A percentile compares a stretch with the other conserved stretches of the same genome.
phyloP scores from a whole-genome alignment of 345 rosid species.

The Gossypium ekmanianum region DNA sequence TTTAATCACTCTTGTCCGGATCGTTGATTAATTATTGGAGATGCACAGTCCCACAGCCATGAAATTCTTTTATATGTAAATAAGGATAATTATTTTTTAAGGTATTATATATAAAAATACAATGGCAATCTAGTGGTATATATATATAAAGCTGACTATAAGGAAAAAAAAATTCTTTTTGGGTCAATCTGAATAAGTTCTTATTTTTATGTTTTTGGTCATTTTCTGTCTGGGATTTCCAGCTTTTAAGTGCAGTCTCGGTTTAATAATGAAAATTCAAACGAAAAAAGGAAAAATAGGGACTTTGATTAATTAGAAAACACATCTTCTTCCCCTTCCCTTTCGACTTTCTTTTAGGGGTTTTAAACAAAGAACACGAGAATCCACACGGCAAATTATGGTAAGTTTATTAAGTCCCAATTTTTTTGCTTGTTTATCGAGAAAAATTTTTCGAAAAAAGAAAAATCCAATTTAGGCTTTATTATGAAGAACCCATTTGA shows the following conservation, averaged over 20 bases:
- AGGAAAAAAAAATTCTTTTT: not conserved
- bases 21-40: not conserved
- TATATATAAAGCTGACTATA: not conserved
- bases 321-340: not conserved
- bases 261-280: not conserved
- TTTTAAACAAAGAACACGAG: not conserved
- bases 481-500: not conserved
- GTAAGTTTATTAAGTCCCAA: not conserved
- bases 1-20: no score
- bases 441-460: not conserved
- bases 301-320: not conserved
- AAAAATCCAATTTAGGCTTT: not conserved
- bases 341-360: not conserved
- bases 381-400: slow-evolving; percentile 8
- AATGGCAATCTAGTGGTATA: no score
- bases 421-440: not conserved
- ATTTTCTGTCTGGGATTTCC: not conserved
- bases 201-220: not conserved
- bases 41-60: not conserved
- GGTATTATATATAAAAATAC: no score
- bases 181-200: no score
- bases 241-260: not conserved
- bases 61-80: no score
- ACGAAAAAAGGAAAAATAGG: not conserved
- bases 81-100: no score